Conservation (phyloP, 768 basidiomycete species). For the Lactifluus pinguis region DNA sequence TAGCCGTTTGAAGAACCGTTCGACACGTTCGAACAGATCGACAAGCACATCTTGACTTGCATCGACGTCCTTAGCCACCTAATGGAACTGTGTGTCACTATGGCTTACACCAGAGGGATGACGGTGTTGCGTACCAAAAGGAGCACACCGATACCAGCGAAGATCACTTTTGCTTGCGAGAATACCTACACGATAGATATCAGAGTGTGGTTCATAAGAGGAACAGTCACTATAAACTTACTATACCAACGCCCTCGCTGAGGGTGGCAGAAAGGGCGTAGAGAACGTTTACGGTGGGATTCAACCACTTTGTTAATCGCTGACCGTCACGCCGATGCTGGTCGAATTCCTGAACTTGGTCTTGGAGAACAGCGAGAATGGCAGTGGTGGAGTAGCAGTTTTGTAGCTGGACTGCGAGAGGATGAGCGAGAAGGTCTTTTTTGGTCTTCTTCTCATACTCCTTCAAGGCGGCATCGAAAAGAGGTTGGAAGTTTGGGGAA, state of each 20-base stretch:
- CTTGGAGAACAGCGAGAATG: background rate
- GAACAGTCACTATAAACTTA: background rate
- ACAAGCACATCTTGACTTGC: background rate
- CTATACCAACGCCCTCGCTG: background rate
- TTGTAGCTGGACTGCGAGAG: background rate
- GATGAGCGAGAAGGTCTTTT: background rate
- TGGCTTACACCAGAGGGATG: too few relatives aligned
- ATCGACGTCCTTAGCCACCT: background rate
- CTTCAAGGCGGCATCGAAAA: background rate
- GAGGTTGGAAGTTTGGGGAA: background rate
- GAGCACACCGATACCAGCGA: background rate
- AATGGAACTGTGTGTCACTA: background rate
- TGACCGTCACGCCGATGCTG: background rate
- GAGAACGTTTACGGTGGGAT: background rate
- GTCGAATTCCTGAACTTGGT: background rate
- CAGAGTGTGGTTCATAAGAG: background rate
- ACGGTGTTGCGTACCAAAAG: background rate
- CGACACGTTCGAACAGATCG: background rate
- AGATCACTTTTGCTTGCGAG: background rate
- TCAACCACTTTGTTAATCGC: background rate
- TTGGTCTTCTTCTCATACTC: background rate
- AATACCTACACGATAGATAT: background rate
- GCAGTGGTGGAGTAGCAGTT: background rate
- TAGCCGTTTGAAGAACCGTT: background rate
- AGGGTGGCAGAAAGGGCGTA: background rate